Percentiles rank a stretch among this genome's conserved stretches.
Conservation (phyloP, 192 early-diverging fungal genomes). For the Backusella parvicylindrica region DNA sequence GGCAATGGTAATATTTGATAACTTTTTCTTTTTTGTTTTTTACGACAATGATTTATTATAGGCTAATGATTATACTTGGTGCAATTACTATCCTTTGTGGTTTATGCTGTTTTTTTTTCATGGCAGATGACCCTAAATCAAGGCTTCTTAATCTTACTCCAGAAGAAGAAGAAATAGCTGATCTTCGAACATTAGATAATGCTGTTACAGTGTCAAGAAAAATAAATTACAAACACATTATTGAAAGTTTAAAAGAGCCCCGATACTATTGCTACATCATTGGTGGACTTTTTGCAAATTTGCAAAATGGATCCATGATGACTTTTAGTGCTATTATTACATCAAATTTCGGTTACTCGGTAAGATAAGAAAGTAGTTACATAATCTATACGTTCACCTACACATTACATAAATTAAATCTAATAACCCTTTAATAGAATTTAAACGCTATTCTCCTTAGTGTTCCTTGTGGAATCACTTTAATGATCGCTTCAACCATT, state of each 20-base stretch:
- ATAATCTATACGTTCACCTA: neutral
- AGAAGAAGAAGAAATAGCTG: neutral
- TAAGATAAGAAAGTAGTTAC: neutral
- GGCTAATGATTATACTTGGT: slow-evolving; percentile 31
- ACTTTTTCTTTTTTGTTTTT: neutral
- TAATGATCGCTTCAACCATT: neutral
- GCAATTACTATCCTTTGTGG: slow-evolving; percentile 12
- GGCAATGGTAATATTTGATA: slow-evolving; percentile 23
- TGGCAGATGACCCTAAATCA: slow-evolving; percentile 19
- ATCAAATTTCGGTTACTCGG: slow-evolving; percentile 15
- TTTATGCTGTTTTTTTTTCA: slow-evolving; percentile 13
- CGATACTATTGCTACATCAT: slow-evolving; percentile 14
- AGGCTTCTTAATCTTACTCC: neutral
- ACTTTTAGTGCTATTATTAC: slow-evolving; percentile 17
- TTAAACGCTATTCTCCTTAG: slow-evolving; percentile 20
- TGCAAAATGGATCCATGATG: slow-evolving; percentile 20
- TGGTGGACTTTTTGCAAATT: neutral
- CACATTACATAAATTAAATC: neutral
- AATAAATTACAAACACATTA: slow-evolving; percentile 18
- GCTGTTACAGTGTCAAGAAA: slow-evolving; percentile 14
- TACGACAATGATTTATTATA: neutral
- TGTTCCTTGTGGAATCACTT: slow-evolving; percentile 4
- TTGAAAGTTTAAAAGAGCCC: slow-evolving; percentile 15
- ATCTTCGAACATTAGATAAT: slow-evolving; percentile 14
- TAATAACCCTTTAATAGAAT: neutral